Evolutionary conservation across 2,329 filamentous ascomycete species (phyloP).

Genomic region (Bimuria novae-zelandiae): DNA sequence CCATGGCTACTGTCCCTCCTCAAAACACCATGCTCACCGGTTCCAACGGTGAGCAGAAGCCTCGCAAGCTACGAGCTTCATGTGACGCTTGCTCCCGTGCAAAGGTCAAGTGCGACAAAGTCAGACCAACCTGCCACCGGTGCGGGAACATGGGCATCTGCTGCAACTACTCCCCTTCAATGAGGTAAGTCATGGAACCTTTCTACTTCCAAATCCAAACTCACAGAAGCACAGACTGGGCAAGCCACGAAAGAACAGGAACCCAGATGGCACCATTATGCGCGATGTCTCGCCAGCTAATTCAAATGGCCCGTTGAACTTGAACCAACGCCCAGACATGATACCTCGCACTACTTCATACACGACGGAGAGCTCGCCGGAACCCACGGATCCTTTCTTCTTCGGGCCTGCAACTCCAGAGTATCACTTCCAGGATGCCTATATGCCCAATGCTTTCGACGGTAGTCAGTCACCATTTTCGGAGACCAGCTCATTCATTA

Average conservation of each 20-base stretch:
- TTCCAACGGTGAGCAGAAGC: constrained; percentile 33
- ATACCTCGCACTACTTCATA: constrained; percentile 38
- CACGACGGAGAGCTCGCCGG: constrained; percentile 41
- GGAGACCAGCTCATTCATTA: constrained; percentile 32
- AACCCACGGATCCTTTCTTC: constrained; percentile 42
- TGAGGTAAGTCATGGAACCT: constrained; percentile 36
- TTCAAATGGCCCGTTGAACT: constrained; percentile 33
- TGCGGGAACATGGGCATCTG: constrained; percentile 45
- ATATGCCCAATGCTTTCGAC: constrained; percentile 33
- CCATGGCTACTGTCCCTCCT: constrained; percentile 26
- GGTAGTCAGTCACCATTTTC: constrained; percentile 43
- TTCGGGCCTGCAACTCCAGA: constrained; percentile 42
- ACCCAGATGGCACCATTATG: constrained; percentile 41
- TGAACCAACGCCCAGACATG: constrained; percentile 29
- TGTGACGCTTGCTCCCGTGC: constrained; percentile 46
- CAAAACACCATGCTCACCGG: constrained; percentile 26
- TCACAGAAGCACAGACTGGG: constrained; percentile 34
- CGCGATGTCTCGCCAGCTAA: constrained; percentile 41
- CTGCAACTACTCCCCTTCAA: constrained; percentile 47
- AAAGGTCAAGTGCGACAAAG: constrained; percentile 47
- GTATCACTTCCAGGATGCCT: constrained; percentile 42
- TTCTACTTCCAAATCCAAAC: constrained; percentile 5
- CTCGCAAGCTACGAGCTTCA: constrained; percentile 45
- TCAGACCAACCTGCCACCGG: constrained; percentile 43
- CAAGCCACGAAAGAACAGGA: constrained; percentile 45